Base-by-base conservation (phyloP, 2,329 filamentous ascomycete species). In the Madurella fahalii region DNA sequence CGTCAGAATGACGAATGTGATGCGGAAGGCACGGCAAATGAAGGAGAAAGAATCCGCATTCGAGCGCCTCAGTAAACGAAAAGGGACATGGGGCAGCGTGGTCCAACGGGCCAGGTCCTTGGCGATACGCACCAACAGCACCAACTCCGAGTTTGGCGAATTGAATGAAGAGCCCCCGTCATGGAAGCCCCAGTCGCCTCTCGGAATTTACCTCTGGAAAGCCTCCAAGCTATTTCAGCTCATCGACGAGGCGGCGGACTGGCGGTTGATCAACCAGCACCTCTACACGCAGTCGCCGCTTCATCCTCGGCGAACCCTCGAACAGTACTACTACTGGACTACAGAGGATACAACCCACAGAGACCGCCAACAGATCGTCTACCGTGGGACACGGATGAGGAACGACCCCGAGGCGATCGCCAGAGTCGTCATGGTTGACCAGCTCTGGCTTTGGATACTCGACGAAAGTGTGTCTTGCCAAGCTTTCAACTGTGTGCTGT, bases 281-380 rank as follows among this genome's bases (percentile, higher is more conserved):
- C 57, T 67, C 9, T 62, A 61, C 51, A 56, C 56, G 1, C 46
- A 59, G 8, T 61, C 65, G 0, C 68, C 58, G 52, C 64, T 61
- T 1, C 69, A 72, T 52, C 61, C 68, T 8, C 58, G 70, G 15
- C 59, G 70, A 2, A 72, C 70, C 0, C 58, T 72, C 8, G 70
- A 72, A 51, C 70, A 72, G 54, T 70, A 64, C 31, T 71, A 69
- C 59, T 71, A 68, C 52, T 69, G 68, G 62, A 71, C 69, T 12
- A 63, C 67, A 4, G 60, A 66, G 9, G 67, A 71, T 47, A 72
- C 70, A 1, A 60, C 62, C 7, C 61, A 61, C 2, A 57, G 69
- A 8, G 70, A 72, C 50, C 58, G 60, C 12, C 61, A 66, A 13
- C 65, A 67, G 53, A 63, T 67, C 3, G 61, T 66, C 1, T 66